A percentile compares a stretch with the other conserved stretches of the same genome.
Evolutionary conservation across 345 rosid species (phyloP).

Genomic region (Ceriops zippeliana): DNA sequence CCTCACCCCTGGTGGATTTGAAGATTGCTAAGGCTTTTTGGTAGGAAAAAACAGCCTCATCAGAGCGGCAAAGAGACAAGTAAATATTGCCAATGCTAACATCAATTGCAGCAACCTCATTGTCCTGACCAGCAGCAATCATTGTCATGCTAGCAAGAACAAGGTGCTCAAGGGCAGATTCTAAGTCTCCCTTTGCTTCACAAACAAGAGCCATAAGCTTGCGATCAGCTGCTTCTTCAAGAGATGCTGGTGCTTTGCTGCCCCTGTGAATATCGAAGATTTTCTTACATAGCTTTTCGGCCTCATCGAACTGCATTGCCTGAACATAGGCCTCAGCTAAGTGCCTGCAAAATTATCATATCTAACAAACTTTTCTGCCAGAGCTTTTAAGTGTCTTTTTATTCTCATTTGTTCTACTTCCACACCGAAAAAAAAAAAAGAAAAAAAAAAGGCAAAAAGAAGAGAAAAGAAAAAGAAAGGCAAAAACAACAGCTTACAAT

Average conservation of each 20-base stretch:
- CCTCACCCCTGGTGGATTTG: conserved; percentile 82
- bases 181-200: conserved; percentile 96
- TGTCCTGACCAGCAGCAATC: conserved; percentile 86
- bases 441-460: too few relatives aligned
- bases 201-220: conserved; percentile 80
- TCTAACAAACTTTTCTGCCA: too few relatives aligned
- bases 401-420: too few relatives aligned
- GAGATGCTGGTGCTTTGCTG: conserved; percentile 80
- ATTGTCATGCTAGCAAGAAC: conserved; percentile 97
- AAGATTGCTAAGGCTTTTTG: conserved; percentile 95
- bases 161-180: conserved; percentile 87
- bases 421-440: too few relatives aligned
- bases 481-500: too few relatives aligned
- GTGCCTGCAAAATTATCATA: conserved; percentile 44
- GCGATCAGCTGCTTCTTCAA: conserved; percentile 93
- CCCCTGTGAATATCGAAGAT: conserved; percentile 87
- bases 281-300: conserved; percentile 78
- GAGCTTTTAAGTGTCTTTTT: too few relatives aligned
- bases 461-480: too few relatives aligned
- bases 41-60: conserved; percentile 92
- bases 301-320: conserved; percentile 95
- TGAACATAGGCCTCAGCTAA: conserved; percentile 93
- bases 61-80: conserved; percentile 76
- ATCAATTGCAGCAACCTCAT: conserved; percentile 89
- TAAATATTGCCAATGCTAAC: conserved; percentile 87